Base-by-base conservation (phyloP, 495 filamentous ascomycete genomes). In the Sabuloglossum arenarium region DNA sequence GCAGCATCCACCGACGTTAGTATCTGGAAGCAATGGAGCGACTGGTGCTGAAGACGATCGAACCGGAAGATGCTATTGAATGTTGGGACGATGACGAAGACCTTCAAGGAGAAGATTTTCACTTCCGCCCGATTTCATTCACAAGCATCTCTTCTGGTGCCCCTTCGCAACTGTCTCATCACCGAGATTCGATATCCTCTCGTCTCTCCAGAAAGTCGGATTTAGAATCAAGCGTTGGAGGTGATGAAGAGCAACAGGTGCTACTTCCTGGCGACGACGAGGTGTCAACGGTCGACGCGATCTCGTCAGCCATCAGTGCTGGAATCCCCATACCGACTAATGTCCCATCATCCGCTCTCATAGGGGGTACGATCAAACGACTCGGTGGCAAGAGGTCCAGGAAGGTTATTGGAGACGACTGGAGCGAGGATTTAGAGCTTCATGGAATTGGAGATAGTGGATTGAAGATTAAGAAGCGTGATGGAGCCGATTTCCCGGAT, bases 361-460 rank as follows among this genome's bases (percentile, higher is more conserved):
- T 94, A 61, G 91, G 90, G 45, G 91, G 91, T 50, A 88, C 88
- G 11, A 98, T 98, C 65, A 95, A 94, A 71, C 74, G 88, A 64
- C 73, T 98, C 6, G 88, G 88, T 47, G 84, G 80, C 61, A 81
- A 81, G 62, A 91, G 86, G 60, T 75, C 80, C 46, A 84, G 80
- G 64, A 85, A 83, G 66, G 71, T 78, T 24, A 80, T 85, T 58
- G 70, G 77, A 32, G 91, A 96, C 66, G 90, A 94, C 67, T 96
- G 89, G 85, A 82, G 79, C 49, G 86, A 94, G 58, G 91, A 97
- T 63, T 70, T 98, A 52, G 88, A 94, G 59, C 70, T 96, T 12
- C 12, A 27, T 39, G 47, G 47, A 14, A 27, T 51, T n/a, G 67
- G 69, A 32, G 77, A 79, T 49, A 72, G 72, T 45, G 65, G 73